Percentiles rank a stretch among this genome's conserved stretches.
These are phyloP conservation scores for Nakaseomyces kungkrabaensis DNA, from an alignment of 1,139 yeast genomes.

Conservation along the genomic window DNA sequence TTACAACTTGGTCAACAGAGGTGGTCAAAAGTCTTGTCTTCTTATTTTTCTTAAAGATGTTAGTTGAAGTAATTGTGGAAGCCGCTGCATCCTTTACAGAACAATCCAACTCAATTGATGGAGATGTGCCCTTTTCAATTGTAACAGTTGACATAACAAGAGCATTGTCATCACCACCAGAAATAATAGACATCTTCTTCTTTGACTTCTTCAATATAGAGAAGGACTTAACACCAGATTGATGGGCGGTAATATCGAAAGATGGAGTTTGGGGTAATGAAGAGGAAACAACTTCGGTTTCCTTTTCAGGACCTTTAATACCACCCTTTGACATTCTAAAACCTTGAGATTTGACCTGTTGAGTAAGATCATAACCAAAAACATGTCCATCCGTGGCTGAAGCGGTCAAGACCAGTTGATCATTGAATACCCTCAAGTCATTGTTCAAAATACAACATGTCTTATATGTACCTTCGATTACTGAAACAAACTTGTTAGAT, in stretches of 20 bases:
- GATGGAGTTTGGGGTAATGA: neutral
- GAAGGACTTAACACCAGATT: slow-evolving; percentile 68
- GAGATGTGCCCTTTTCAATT: slow-evolving; percentile 17
- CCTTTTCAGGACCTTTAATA: neutral
- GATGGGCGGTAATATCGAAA: slow-evolving; percentile 41
- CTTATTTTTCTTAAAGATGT: slow-evolving; percentile 19
- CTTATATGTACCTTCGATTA: slow-evolving; percentile 46
- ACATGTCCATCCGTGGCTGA: slow-evolving; percentile 82
- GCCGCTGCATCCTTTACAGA: slow-evolving; percentile 59
- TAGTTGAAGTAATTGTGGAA: slow-evolving; percentile 70
- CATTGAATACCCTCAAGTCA: slow-evolving; percentile 34
- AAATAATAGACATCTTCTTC: slow-evolving; percentile 34
- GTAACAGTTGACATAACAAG: slow-evolving; percentile 39
- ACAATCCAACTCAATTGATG: slow-evolving; percentile 20
- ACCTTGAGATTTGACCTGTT: slow-evolving; percentile 17
- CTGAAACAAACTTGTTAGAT: slow-evolving; percentile 33
- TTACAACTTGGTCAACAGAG: slow-evolving; percentile 68
- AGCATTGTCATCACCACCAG: slow-evolving; percentile 94
- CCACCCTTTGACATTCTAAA: neutral
- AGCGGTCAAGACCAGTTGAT: slow-evolving; percentile 35
- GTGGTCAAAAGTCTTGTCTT: slow-evolving; percentile 28
- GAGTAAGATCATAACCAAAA: slow-evolving; percentile 47
- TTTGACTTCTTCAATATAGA: slow-evolving; percentile 17
- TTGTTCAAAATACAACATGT: slow-evolving; percentile 70
- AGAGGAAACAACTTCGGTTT: neutral